Base-by-base conservation (phyloP, 495 filamentous ascomycete genomes). In the Neurospora intermedia region DNA sequence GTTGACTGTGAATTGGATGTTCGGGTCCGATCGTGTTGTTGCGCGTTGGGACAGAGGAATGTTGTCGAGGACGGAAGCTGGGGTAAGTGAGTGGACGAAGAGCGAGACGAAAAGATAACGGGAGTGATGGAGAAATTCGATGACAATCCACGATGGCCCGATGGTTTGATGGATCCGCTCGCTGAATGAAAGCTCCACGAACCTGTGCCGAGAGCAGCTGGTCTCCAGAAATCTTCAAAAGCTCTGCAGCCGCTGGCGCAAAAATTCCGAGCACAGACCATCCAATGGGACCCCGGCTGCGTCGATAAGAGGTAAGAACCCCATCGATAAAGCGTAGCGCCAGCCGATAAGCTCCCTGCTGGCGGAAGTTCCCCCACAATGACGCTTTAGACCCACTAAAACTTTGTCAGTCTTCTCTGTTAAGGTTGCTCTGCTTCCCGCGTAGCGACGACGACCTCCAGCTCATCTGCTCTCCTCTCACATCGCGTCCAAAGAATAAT, bases 11-110 rank as follows among this genome's bases (percentile, higher is more conserved):
- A 27, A 27, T 23, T 11, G 42, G 35, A 69, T 59, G 69, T 42
- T 15, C 13, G 27, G 46, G 70, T 27, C 59, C 59, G 73, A 72
- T 66, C 43, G 70, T 75, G 70, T 66, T 35, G 54, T 62, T 66
- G 54, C 54, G 54, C 23, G 70, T 69, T 69, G 6, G 71, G 41
- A 69, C 27, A 38, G 69, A 41, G 74, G 72, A 43, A 69, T 70
- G 42, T 18, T 27, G 43, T 42, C 41, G 45, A 41, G 46, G 46
- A 40, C 39, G 46, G 31, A 54, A n/a, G 35, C 43, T 35, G 54
- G 31, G 66, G 41, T 41, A 20, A 31, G 48, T 70, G 76, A 23
- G 45, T 31, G 54, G 8, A 62, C 1, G 39, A 8, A 39, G 35
- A 38, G 35, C 35, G 35, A 62, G 54, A 31, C 48, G 23, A 59